Evolutionary conservation across 768 basidiomycete genomes (phyloP), one percentile per base, ranked within the genome.

Genomic region (Nidularia sp.): DNA sequence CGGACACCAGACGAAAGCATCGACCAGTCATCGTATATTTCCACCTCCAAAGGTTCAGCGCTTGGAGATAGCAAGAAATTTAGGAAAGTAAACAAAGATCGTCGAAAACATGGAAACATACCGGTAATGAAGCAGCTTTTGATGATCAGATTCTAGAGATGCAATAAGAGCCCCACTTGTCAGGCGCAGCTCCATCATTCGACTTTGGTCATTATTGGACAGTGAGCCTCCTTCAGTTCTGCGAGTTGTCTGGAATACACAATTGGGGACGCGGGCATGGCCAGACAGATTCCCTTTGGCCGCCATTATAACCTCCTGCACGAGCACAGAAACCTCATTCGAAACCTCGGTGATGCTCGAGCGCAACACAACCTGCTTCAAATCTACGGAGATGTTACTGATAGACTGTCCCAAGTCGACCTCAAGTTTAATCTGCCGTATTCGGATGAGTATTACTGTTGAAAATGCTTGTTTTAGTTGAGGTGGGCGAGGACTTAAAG

Each of bases 371-470:
- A 84, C 76, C 47, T 88, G 75, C 22, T 75, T 70, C 50, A 95
- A 70, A 53, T 85, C 77, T 29, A 97, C 71, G 31, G 78, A 80
- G 46, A 89, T 71, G 31, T 75, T 76, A 51, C 86, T 86, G 58
- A 98, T 94, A 1, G 89, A 88, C 60, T 90, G 88, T 6, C 92
- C 92, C 29, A 98, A 80, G 62, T 97, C 90, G 5, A 90, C 79
- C 46, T 85, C 82, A 36, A 97, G 71, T 33, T 80, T 79, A 50
- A 94, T 81, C 46, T 78, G 79, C 18, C 91, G 83, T 45, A 94
- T 73, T 34, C 88, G 85, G 50, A 93, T 60, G 10, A 94, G 71
- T 25, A 91, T 64, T 1, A 77, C 69, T 5, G 84, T 89, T 2
- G 75, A 81, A 47, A 93, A 71, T 7, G 73, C 75, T 57, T 75